Evolutionary conservation across 805 yeast species (phyloP).

Genomic region (Metschnikowia continentalis): DNA sequence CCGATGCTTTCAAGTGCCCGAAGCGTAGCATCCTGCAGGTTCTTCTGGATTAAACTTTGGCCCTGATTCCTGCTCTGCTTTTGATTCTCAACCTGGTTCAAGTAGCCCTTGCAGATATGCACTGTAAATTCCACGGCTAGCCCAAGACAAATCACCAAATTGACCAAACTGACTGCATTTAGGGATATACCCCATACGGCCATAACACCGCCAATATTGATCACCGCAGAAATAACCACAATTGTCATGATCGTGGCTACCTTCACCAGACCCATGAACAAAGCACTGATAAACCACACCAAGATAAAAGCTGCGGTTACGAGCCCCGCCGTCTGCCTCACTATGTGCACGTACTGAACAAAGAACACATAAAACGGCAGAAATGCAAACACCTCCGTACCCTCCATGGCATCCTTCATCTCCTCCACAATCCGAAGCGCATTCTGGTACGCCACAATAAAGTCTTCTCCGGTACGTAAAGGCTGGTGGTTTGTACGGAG

Average conservation of each 20-base stretch:
- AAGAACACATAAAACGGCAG: slow-evolving; percentile 92
- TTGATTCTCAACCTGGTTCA: slow-evolving; percentile 28
- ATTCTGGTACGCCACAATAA: slow-evolving; percentile 72
- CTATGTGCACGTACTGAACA: slow-evolving; percentile 75
- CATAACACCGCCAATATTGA: slow-evolving; percentile 79
- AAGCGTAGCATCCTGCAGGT: background rate
- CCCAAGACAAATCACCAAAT: slow-evolving; percentile 88
- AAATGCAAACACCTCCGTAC: slow-evolving; percentile 71
- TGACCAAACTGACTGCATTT: slow-evolving; percentile 87
- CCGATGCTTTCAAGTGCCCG: slow-evolving; percentile 78
- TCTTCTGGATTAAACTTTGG: too few species aligned
- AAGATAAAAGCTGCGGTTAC: slow-evolving; percentile 49
- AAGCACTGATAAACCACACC: slow-evolving; percentile 49
- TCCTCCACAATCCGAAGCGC: slow-evolving; percentile 64
- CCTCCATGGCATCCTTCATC: slow-evolving; percentile 32
- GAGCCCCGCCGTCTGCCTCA: slow-evolving; percentile 53
- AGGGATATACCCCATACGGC: slow-evolving; percentile 67
- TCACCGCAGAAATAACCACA: slow-evolving; percentile 60
- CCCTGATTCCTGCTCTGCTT: too few species aligned
- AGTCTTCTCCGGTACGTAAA: slow-evolving; percentile 76
- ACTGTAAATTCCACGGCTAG: slow-evolving; percentile 90
- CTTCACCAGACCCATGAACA: slow-evolving; percentile 62
- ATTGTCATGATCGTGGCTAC: slow-evolving; percentile 54
- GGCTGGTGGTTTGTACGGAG: slow-evolving; percentile 81
- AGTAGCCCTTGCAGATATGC: slow-evolving; percentile 78